Evolutionary conservation across 805 yeast genomes (phyloP).

Genomic region (Blastobotrys peoriensis): DNA sequence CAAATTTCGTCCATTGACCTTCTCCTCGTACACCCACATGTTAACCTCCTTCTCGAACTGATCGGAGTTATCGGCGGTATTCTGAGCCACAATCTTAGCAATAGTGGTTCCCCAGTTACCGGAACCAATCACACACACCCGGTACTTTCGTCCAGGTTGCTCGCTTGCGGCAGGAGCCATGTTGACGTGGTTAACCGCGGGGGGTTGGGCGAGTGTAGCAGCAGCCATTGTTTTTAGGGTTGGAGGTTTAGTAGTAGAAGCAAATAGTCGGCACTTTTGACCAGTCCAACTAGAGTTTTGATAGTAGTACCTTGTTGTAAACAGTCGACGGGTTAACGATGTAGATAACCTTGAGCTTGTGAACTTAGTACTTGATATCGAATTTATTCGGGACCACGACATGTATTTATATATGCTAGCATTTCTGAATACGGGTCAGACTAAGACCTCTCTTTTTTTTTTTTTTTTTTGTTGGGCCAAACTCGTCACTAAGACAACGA

Average conservation of each 20-base stretch:
- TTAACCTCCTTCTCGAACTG: conserved; percentile 69
- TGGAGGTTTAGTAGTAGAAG: too few species aligned
- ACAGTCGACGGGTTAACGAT: too few species aligned
- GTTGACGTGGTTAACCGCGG: conserved; percentile 3
- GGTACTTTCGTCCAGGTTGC: conserved; percentile 31
- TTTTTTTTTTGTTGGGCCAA: background rate
- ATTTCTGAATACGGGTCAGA: too few species aligned
- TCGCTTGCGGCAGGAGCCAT: conserved; percentile 7
- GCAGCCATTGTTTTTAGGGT: background rate
- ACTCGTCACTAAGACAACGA: background rate
- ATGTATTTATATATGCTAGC: background rate
- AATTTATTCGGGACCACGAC: background rate
- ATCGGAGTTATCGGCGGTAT: conserved; percentile 62
- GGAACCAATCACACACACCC: conserved; percentile 79
- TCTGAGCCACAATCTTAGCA: conserved; percentile 92
- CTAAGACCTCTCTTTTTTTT: background rate
- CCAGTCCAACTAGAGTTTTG: too few species aligned
- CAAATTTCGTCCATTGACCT: conserved; percentile 63
- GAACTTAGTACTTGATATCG: background rate
- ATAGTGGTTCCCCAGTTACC: conserved; percentile 99
- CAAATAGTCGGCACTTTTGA: too few species aligned
- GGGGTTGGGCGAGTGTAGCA: background rate
- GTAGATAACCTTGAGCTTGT: too few species aligned
- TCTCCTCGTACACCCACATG: conserved; percentile 97
- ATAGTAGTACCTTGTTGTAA: too few species aligned